phyloP scores from a whole-genome alignment of 768 basidiomycete species.

The Lactarius vividus region DNA sequence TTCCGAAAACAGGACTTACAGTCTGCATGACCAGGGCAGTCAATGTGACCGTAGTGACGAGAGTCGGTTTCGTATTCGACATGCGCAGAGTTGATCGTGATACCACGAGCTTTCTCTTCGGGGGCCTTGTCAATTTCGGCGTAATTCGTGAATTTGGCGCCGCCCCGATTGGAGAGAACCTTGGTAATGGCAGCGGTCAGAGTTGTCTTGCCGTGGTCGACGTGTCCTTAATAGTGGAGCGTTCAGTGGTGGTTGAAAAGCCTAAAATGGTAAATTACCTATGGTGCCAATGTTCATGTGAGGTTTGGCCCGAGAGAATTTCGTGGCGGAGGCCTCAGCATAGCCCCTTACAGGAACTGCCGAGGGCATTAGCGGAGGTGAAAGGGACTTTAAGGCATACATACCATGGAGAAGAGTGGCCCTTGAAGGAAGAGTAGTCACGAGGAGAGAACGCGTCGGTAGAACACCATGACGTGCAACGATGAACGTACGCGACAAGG shows the following conservation, averaged over 20 bases:
- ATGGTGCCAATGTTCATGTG: constrained; percentile 97
- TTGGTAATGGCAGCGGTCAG: constrained; percentile 95
- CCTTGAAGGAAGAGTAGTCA: constrained; percentile 3
- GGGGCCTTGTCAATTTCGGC: constrained; percentile 98
- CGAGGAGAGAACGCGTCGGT: constrained; percentile 11
- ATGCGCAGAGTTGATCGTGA: constrained; percentile 98
- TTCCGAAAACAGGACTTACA: constrained; percentile 49
- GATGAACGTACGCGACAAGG: constrained; percentile 19
- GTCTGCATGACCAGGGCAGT: constrained; percentile 96
- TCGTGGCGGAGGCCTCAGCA: constrained; percentile 55
- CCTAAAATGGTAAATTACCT: constrained; percentile 44
- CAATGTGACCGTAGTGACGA: constrained; percentile 96
- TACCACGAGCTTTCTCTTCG: constrained; percentile 98
- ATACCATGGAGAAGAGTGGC: constrained; percentile 12
- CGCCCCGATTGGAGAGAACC: constrained; percentile 74
- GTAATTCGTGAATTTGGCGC: constrained; percentile 91
- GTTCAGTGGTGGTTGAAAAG: neutral
- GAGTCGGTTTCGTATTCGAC: constrained; percentile 93
- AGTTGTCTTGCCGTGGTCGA: constrained; percentile 98
- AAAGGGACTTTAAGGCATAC: neutral
- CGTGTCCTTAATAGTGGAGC: constrained; percentile 58
- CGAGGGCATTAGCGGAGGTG: neutral
- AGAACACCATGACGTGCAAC: constrained; percentile 14
- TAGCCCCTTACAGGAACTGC: constrained; percentile 64
- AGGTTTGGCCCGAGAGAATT: constrained; percentile 74